Evolutionary conservation across 1,139 yeast genomes (phyloP).

Genomic region (Saccharomyces hybrid): DNA sequence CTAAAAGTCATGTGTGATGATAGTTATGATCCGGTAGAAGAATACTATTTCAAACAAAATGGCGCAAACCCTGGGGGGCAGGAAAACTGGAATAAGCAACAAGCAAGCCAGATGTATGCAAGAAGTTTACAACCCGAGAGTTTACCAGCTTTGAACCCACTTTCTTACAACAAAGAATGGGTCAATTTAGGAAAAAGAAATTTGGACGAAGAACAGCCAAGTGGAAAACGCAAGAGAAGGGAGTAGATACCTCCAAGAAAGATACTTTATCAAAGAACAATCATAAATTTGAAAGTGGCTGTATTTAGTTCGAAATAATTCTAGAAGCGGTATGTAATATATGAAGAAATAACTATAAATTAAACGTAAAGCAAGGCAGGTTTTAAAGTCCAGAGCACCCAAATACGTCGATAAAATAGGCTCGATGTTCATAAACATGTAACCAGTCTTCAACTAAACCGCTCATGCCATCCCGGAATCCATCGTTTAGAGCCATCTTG

Average conservation of each 20-base stretch:
- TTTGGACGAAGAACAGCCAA: neutral
- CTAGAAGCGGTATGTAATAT: neutral
- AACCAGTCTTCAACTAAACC: slow-evolving; percentile 18
- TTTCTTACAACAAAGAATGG: neutral
- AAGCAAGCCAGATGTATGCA: neutral
- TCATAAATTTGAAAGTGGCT: neutral
- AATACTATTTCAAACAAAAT: neutral
- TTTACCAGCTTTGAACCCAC: slow-evolving; percentile 2
- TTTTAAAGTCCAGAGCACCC: slow-evolving; percentile 23
- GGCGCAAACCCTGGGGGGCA: neutral
- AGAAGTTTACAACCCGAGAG: slow-evolving; percentile 5
- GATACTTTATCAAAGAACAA: neutral
- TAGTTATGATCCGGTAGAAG: slow-evolving; percentile 2
- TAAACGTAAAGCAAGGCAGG: neutral
- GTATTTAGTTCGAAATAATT: neutral
- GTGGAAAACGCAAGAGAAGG: neutral
- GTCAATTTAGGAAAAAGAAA: neutral
- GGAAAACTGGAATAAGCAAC: slow-evolving; percentile 1
- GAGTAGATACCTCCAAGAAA: neutral
- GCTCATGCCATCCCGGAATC: slow-evolving; percentile 2
- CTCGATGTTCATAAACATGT: slow-evolving; percentile 28
- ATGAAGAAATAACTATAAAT: neutral
- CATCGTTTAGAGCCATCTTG: slow-evolving; percentile 1
- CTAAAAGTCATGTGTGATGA: neutral
- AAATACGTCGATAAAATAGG: slow-evolving; percentile 23